These are phyloP conservation scores for Trypanosoma caninum DNA, from an alignment of 208 protist species.

Conservation along the genomic window DNA sequence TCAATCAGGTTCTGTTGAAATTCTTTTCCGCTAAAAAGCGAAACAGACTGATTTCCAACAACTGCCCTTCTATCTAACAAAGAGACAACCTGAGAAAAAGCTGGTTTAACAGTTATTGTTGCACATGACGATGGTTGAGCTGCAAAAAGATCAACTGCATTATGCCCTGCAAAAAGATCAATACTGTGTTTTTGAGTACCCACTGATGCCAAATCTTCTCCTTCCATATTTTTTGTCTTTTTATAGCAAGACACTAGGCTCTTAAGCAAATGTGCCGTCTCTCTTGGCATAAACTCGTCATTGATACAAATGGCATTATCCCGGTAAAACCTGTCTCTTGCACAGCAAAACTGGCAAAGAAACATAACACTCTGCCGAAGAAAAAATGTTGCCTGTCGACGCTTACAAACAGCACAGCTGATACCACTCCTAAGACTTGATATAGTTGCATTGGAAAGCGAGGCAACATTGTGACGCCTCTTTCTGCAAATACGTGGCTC, in stretches of 20 bases:
- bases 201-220: neutral
- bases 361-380: conserved; percentile 58
- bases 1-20: conserved; percentile 5
- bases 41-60: conserved; percentile 16
- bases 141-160: conserved; percentile 11
- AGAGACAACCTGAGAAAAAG: neutral
- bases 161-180: conserved; percentile 9
- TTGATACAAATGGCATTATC: conserved; percentile 82
- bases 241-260: conserved; percentile 39
- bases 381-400: conserved; percentile 59
- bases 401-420: conserved; percentile 62
- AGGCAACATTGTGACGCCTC: neutral
- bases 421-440: conserved; percentile 38
- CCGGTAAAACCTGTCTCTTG: conserved; percentile 77
- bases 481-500: neutral
- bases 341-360: conserved; percentile 75
- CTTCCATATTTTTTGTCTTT: neutral
- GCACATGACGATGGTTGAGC: neutral
- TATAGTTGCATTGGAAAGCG: conserved; percentile 46
- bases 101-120: conserved; percentile 2
- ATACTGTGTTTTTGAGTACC: neutral
- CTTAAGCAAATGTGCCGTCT: conserved; percentile 45
- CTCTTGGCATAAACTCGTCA: conserved; percentile 59
- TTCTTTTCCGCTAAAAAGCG: conserved; percentile 15
- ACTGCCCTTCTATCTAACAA: conserved; percentile 8